A percentile compares a stretch with the other conserved stretches of the same genome.
These are phyloP conservation scores for Nannochloris sp. DNA, from an alignment of 139 green algal genomes.

Conservation along the genomic window DNA sequence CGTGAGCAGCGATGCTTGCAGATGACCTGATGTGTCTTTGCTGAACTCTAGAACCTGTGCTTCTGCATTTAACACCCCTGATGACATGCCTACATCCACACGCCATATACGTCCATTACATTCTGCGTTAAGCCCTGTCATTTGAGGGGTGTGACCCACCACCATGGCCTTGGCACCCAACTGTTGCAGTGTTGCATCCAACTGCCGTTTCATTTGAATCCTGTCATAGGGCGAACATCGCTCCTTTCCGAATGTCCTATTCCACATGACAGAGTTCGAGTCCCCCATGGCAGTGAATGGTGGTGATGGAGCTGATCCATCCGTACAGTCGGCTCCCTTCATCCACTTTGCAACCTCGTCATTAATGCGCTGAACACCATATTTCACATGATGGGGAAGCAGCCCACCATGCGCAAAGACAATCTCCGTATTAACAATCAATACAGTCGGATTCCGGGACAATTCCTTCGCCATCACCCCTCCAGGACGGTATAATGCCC, in stretches of 20 bases:
- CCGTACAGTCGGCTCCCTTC: conserved; percentile 41
- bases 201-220: conserved; percentile 46
- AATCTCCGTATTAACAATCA: conserved; percentile 79
- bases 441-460: conserved; percentile 76
- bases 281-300: conserved; percentile 86
- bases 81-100: conserved; percentile 86
- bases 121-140: conserved; percentile 72
- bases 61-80: conserved; percentile 66
- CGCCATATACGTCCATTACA: conserved; percentile 76
- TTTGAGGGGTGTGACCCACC: conserved; percentile 84
- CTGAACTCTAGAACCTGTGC: conserved; percentile 40
- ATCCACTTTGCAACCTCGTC: conserved; percentile 82
- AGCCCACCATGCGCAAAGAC: conserved; percentile 86
- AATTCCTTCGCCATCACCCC: conserved; percentile 71
- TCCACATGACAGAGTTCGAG: conserved; percentile 79
- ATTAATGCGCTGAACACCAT: conserved; percentile 56
- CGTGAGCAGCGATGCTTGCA: conserved; percentile 6
- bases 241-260: conserved; percentile 57
- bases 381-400: conserved; percentile 61
- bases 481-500: conserved; percentile 69
- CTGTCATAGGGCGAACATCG: conserved; percentile 38
- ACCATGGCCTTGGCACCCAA: conserved; percentile 64
- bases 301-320: conserved; percentile 43
- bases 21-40: conserved; percentile 13
- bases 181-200: conserved; percentile 47